Percentiles rank a stretch among this genome's conserved stretches.
These are phyloP conservation scores for Fonsecaea erecta DNA, from an alignment of 2,329 filamentous ascomycete genomes.

Conservation along the genomic window DNA sequence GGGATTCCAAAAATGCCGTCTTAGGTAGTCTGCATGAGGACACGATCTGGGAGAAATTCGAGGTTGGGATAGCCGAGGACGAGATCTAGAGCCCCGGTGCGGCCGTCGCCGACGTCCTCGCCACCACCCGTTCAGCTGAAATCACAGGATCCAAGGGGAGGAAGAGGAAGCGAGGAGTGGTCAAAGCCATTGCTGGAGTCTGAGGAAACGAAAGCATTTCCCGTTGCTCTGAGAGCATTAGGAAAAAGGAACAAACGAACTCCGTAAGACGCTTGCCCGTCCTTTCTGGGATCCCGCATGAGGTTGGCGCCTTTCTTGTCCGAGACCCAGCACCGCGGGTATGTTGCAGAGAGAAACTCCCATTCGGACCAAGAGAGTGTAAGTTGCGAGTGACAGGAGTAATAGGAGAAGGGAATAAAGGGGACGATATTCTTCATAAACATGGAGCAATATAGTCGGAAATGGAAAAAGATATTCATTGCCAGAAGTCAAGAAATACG, in stretches of 20 bases:
- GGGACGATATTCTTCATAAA: neutral
- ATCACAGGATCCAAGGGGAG: neutral
- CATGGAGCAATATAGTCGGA: neutral
- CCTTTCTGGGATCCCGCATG: neutral
- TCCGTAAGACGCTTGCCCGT: neutral
- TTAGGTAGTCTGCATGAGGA: neutral
- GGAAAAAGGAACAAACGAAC: neutral
- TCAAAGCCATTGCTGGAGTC: neutral
- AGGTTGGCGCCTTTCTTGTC: neutral
- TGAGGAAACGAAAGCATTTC: neutral
- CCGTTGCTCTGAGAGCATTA: neutral
- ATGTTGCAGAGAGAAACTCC: constrained; percentile 6
- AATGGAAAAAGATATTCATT: neutral
- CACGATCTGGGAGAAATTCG: neutral
- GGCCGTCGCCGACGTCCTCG: neutral
- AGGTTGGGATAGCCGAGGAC: neutral
- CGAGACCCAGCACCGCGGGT: constrained; percentile 12
- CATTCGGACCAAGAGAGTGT: neutral
- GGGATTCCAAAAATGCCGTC: neutral
- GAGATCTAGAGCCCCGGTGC: neutral
- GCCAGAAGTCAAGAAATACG: neutral
- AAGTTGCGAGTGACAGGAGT: neutral
- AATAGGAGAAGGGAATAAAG: neutral
- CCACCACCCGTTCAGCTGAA: neutral
- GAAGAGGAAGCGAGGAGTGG: neutral